phyloP scores from a whole-genome alignment of 208 protist species.

The Leptomonas pyrrhocoris region DNA sequence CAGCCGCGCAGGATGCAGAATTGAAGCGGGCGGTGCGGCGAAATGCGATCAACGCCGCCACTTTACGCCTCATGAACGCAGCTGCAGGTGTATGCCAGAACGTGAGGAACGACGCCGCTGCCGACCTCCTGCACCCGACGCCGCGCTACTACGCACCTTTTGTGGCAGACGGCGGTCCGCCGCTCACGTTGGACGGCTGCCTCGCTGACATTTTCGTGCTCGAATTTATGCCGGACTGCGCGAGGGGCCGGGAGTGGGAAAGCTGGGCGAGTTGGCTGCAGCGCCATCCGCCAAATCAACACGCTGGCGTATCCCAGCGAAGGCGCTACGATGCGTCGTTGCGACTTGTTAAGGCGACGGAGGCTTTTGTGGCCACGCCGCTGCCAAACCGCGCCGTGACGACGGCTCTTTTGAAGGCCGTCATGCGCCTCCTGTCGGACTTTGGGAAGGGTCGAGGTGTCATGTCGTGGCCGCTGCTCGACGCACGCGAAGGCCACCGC shows the following conservation, averaged over 20 bases:
- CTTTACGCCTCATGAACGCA: constrained; percentile 1
- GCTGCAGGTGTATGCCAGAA: background rate
- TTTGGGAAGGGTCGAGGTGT: constrained; percentile 4
- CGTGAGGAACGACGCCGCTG: background rate
- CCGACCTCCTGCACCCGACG: background rate
- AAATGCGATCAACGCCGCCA: constrained; percentile 22
- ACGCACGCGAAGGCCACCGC: constrained; percentile 11
- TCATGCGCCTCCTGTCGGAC: background rate
- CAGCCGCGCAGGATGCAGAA: background rate
- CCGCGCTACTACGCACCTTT: constrained; percentile 34
- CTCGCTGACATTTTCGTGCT: constrained; percentile 54
- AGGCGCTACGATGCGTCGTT: background rate
- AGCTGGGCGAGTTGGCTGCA: constrained; percentile 3
- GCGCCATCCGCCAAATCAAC: background rate
- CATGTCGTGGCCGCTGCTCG: constrained; percentile 24
- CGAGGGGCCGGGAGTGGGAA: background rate
- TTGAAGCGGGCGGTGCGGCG: constrained; percentile 2
- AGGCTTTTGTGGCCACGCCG: background rate
- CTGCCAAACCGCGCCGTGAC: background rate
- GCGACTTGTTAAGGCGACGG: constrained; percentile 2
- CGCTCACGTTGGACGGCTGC: constrained; percentile 31
- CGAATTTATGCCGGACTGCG: constrained; percentile 25
- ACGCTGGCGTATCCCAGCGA: background rate
- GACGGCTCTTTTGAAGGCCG: background rate
- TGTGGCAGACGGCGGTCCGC: constrained; percentile 20